Conservation (phyloP, 352 stramenopile species). For the Phytopythium mirpurense region DNA sequence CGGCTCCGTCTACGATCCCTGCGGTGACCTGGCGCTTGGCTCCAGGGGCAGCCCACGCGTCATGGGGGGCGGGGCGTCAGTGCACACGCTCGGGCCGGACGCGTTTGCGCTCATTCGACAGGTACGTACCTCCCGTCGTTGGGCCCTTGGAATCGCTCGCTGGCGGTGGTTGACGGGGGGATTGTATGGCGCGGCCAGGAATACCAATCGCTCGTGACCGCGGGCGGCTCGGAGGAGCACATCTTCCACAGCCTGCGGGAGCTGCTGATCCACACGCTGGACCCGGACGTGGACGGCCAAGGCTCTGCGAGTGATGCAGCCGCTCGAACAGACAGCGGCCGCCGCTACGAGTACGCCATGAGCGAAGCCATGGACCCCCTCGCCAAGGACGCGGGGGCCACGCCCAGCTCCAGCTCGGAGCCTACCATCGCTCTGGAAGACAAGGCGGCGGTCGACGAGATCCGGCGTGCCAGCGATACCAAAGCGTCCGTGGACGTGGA, state of each 20-base stretch:
- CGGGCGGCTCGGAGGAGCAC: constrained; percentile 31
- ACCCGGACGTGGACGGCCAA: background rate
- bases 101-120: constrained; percentile 2
- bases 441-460: background rate
- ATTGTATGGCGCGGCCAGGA: constrained; percentile 20
- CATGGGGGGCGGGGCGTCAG: constrained; percentile 6
- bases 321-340: background rate
- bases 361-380: background rate
- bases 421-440: background rate
- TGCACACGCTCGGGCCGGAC: constrained; percentile 1
- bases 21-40: background rate
- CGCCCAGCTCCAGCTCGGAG: background rate
- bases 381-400: background rate
- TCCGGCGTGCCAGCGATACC: no score
- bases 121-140: background rate
- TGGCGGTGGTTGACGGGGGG: no score
- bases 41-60: no score
- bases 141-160: no score
- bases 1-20: no score
- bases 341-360: background rate
- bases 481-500: no score
- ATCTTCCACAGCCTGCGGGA: constrained; percentile 39
- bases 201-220: constrained; percentile 26
- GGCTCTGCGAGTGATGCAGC: background rate
- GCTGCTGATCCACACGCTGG: constrained; percentile 16